phyloP scores from a whole-genome alignment of 352 stramenopile species.

The Thraustotheca clavata region DNA sequence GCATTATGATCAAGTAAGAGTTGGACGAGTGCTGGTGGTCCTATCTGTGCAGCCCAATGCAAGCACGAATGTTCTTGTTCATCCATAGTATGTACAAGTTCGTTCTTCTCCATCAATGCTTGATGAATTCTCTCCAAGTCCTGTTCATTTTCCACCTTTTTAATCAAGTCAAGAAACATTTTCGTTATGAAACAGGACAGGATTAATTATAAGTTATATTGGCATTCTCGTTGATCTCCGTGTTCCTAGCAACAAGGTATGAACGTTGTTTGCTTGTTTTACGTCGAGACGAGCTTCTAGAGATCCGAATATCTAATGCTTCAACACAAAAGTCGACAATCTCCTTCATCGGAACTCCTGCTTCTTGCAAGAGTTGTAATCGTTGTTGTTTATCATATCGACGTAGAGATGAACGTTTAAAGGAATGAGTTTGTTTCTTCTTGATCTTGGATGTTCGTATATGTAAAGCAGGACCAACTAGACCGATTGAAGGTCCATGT shows the following conservation, averaged over 20 bases:
- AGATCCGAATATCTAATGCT: conserved; percentile 16
- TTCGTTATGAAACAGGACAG: too few species aligned
- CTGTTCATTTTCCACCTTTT: neutral
- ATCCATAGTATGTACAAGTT: neutral
- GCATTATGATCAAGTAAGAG: conserved; percentile 10
- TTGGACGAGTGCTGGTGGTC: neutral
- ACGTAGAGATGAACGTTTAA: neutral
- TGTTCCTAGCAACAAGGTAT: neutral
- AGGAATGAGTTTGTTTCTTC: neutral
- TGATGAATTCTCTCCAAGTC: neutral
- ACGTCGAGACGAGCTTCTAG: neutral
- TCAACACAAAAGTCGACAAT: conserved; percentile 20
- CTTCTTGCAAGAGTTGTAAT: neutral
- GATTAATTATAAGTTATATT: too few species aligned
- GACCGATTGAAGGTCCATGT: conserved; percentile 8
- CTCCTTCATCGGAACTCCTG: conserved; percentile 11
- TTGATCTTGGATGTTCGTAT: neutral
- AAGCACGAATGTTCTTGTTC: neutral
- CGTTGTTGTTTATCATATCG: neutral
- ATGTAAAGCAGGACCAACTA: neutral
- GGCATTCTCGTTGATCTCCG: conserved; percentile 15
- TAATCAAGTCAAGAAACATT: too few species aligned
- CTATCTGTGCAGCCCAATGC: conserved; percentile 12
- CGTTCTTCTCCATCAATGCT: neutral
- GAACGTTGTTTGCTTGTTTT: neutral